phyloP scores from a whole-genome alignment of 2,329 filamentous ascomycete genomes.

The Alternaria incomplexa region DNA sequence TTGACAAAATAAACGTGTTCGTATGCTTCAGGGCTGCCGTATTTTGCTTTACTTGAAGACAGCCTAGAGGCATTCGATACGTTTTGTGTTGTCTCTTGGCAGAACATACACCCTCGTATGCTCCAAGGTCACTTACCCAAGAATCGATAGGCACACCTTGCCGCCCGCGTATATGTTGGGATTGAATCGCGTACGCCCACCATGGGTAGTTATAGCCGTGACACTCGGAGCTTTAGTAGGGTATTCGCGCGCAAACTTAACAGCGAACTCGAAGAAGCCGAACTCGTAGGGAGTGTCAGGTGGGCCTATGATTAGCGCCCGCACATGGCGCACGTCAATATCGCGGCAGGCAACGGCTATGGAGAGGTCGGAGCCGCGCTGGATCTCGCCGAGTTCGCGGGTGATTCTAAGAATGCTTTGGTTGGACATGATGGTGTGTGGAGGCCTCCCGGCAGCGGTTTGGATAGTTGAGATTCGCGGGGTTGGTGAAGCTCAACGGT shows the following conservation, averaged over 20 bases:
- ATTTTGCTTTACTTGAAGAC: too few relatives aligned
- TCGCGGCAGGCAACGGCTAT: constrained; percentile 88
- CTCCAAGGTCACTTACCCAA: constrained; percentile 66
- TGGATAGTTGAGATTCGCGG: not conserved
- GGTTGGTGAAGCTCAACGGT: not conserved
- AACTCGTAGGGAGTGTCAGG: constrained; percentile 96
- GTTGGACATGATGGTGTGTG: constrained; percentile 71
- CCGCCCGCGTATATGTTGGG: constrained; percentile 94
- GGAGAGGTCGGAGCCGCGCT: constrained; percentile 82
- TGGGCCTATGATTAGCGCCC: constrained; percentile 87
- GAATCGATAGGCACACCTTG: constrained; percentile 92
- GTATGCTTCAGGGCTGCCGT: too few relatives aligned
- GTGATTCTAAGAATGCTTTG: constrained; percentile 89
- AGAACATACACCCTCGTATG: too few relatives aligned
- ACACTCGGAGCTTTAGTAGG: constrained; percentile 69
- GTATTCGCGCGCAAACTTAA: constrained; percentile 85
- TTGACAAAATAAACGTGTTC: too few relatives aligned
- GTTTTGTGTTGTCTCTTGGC: too few relatives aligned
- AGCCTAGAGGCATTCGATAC: too few relatives aligned
- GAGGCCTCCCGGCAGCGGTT: not conserved
- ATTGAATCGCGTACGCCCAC: constrained; percentile 88
- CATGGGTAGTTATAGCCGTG: constrained; percentile 81
- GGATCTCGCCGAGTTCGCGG: constrained; percentile 85
- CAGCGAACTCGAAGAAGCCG: constrained; percentile 91
- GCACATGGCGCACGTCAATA: constrained; percentile 85